Conservation (phyloP, 2,329 filamentous ascomycete genomes). For the Monosporascus ibericus region DNA sequence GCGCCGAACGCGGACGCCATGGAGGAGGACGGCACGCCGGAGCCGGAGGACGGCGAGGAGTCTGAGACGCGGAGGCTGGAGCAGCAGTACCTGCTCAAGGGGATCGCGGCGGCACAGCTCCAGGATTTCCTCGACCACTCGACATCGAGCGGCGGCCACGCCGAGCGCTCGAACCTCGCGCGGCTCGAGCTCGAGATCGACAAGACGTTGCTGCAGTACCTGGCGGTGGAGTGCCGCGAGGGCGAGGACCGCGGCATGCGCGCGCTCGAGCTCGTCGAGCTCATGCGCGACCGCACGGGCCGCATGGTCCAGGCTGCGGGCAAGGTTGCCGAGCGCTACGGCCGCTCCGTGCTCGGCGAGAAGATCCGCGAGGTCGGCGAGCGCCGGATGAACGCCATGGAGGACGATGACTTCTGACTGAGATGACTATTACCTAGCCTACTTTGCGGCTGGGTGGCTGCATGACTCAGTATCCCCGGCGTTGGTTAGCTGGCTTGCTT, state of each 20-base stretch:
- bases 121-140: constrained; percentile 62
- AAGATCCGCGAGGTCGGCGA: constrained; percentile 89
- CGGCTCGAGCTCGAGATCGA: constrained; percentile 79
- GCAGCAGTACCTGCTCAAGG: constrained; percentile 72
- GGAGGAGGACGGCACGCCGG: constrained; percentile 24
- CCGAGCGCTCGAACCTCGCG: constrained; percentile 61
- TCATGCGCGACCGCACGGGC: constrained; percentile 80
- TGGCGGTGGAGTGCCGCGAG: constrained; percentile 84
- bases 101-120: constrained; percentile 66
- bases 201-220: constrained; percentile 80
- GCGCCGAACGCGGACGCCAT: constrained; percentile 26
- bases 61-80: constrained; percentile 61
- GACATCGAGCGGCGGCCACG: constrained; percentile 51
- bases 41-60: constrained; percentile 26
- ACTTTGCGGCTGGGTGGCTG: too few species aligned
- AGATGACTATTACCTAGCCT: neutral
- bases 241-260: constrained; percentile 94
- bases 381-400: constrained; percentile 41
- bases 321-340: constrained; percentile 84
- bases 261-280: constrained; percentile 78
- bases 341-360: constrained; percentile 69
- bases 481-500: too few species aligned
- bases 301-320: constrained; percentile 87
- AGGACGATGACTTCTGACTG: constrained; percentile 35
- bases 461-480: too few species aligned